These are phyloP conservation scores for Closterium sp. DNA, from an alignment of 139 green algal genomes.

Conservation along the genomic window DNA sequence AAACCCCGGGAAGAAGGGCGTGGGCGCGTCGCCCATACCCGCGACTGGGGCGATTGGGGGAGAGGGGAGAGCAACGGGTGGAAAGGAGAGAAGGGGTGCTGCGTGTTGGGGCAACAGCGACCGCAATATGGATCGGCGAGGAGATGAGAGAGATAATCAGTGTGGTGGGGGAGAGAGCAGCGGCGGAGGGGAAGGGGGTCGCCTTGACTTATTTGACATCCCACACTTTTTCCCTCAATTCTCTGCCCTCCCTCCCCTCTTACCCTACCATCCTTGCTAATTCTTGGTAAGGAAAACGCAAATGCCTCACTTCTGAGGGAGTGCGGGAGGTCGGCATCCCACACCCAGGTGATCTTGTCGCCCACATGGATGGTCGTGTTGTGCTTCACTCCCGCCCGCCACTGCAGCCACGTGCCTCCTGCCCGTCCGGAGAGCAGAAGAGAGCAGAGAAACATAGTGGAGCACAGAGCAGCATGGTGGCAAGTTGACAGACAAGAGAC, in stretches of 20 bases:
- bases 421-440: not conserved
- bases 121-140: no score
- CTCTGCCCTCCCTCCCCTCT: no score
- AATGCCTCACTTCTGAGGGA: conserved; percentile 14
- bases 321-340: conserved; percentile 28
- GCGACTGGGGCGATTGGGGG: not conserved
- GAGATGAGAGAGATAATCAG: no score
- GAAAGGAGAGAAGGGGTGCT: not conserved
- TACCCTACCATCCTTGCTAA: no score
- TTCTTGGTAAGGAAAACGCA: no score
- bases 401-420: conserved; percentile 7
- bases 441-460: no score
- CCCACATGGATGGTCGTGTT: conserved; percentile 3
- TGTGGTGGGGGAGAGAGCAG: no score
- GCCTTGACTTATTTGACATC: no score
- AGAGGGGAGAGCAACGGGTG: not conserved
- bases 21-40: not conserved
- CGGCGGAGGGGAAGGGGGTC: no score
- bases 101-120: no score
- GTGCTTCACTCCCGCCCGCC: not conserved
- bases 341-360: conserved; percentile 22
- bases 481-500: no score
- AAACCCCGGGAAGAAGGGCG: conserved; percentile 9
- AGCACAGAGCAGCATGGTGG: not conserved
- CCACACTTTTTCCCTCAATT: no score